These are phyloP conservation scores for Debaryomyces robertsiae DNA, from an alignment of 1,139 yeast genomes.

Conservation along the genomic window DNA sequence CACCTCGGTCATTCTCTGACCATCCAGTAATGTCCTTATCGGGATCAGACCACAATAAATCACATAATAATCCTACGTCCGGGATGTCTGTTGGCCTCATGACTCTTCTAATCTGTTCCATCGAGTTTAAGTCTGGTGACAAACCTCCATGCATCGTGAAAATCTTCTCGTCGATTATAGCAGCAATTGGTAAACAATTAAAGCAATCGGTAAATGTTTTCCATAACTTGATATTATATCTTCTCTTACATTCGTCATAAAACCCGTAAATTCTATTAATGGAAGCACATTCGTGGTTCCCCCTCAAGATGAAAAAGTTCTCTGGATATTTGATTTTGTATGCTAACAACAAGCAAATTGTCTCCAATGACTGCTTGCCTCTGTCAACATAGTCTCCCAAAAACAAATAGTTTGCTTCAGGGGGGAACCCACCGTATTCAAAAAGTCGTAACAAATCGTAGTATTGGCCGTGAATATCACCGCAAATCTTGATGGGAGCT, in stretches of 20 bases:
- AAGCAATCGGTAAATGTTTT: slow-evolving; percentile 97
- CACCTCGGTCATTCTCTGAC: slow-evolving; percentile 98
- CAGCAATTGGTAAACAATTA: slow-evolving; percentile 97
- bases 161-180: slow-evolving; percentile 95
- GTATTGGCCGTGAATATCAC: slow-evolving; percentile 98
- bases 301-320: slow-evolving; percentile 91
- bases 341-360: slow-evolving; percentile 88
- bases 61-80: slow-evolving; percentile 93
- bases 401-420: slow-evolving; percentile 95
- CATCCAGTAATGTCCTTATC: slow-evolving; percentile 97
- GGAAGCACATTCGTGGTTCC: slow-evolving; percentile 97
- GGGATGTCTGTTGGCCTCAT: slow-evolving; percentile 99
- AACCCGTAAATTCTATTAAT: slow-evolving; percentile 96
- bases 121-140: slow-evolving; percentile 92
- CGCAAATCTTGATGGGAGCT: slow-evolving; percentile 93
- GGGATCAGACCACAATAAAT: slow-evolving; percentile 97
- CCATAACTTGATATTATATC: slow-evolving; percentile 97
- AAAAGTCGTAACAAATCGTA: slow-evolving; percentile 92
- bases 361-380: slow-evolving; percentile 95
- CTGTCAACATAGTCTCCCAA: slow-evolving; percentile 97
- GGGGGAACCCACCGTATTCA: slow-evolving; percentile 98
- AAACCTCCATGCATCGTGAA: slow-evolving; percentile 99
- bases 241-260: slow-evolving; percentile 96
- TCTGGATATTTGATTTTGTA: slow-evolving; percentile 97
- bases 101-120: slow-evolving; percentile 97